Evolutionary conservation across 352 stramenopile species (phyloP), one percentile per base, ranked within the genome.

Genomic region (Stephanocyclus meneghinianus): DNA sequence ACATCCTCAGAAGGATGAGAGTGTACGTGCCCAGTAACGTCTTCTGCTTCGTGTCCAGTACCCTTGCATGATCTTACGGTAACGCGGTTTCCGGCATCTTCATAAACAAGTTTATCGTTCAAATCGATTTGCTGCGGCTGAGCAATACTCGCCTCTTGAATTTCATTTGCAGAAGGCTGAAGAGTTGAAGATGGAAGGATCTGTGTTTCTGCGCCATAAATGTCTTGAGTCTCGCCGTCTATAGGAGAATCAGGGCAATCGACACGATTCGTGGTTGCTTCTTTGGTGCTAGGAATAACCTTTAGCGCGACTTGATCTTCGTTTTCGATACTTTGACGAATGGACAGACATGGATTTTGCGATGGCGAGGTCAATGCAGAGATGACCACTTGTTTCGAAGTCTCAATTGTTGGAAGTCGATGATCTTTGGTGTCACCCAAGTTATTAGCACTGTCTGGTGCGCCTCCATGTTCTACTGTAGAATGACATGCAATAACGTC

Each of bases 171-270:
- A 16, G 45, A 21, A 29, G 51, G 53, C 13, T 63, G 4, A 32
- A 68, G 67, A 71, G 78, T 56, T 44, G 16, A 61, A 2, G 71
- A 64, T 21, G 72, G 60, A 48, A 84, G 71, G 45, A 72, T 57
- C 48, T 84, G 78, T 1, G 78, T 84, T 51, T 84, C 61, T 29
- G 71, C 71, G 35, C 60, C 78, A 64, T 84, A 84, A 13, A 84
- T 26, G 13, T 62, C 55, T 62, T 62, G 35, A 18, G 55, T 62
- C 44, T 62, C 1, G 40, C 7, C 30, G 40, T 13, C 50, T 8
- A 32, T n/a, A 59, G 45, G n/a, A 16, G 45, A 6, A 21, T 21
- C n/a, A 53, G 13, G 13, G 13, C n/a, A 4, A 53, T 16, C 45
- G 13, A 6, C 45, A 53, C n/a, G 45, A 53, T 1, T 10, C 45